These are phyloP conservation scores for Priceomyces medius DNA, from an alignment of 805 yeast genomes.

Conservation along the genomic window DNA sequence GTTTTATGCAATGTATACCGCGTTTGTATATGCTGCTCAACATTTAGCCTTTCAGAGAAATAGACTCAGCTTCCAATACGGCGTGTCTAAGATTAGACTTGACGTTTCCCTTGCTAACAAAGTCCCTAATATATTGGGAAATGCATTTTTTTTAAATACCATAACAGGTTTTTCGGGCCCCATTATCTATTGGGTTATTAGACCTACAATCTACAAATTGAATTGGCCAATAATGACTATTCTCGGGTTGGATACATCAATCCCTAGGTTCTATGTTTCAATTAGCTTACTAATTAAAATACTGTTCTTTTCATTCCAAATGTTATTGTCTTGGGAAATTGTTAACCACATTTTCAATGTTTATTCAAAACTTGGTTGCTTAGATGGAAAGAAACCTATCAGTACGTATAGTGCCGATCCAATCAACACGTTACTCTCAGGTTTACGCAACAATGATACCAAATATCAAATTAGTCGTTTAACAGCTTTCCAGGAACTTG, in stretches of 20 bases:
- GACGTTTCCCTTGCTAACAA: constrained; percentile 27
- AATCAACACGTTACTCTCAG: constrained; percentile 60
- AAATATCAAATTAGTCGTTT: constrained; percentile 37
- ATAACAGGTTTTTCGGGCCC: constrained; percentile 33
- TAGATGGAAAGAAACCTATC: constrained; percentile 63
- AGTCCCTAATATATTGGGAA: constrained; percentile 32
- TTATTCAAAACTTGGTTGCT: constrained; percentile 69
- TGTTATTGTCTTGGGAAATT: constrained; percentile 50
- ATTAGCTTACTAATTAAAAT: constrained; percentile 27
- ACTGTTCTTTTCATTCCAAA: constrained; percentile 31
- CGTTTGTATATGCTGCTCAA: constrained; percentile 48
- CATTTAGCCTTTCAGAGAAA: constrained; percentile 56
- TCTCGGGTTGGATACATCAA: constrained; percentile 36
- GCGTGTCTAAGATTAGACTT: constrained; percentile 42
- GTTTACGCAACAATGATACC: constrained; percentile 53
- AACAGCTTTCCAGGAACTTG: constrained; percentile 76
- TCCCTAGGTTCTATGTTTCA: constrained; percentile 41
- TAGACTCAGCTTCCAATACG: constrained; percentile 47
- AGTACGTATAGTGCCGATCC: constrained; percentile 61
- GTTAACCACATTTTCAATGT: constrained; percentile 59
- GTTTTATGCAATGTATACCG: constrained; percentile 42
- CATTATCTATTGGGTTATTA: constrained; percentile 37
- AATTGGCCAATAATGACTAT: constrained; percentile 27
- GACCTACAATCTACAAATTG: constrained; percentile 42
- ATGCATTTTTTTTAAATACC: constrained; percentile 32